Evolutionary conservation across 2,329 filamentous ascomycete genomes (phyloP), one percentile per base, ranked within the genome.

Genomic region (Bipolaris cookei): DNA sequence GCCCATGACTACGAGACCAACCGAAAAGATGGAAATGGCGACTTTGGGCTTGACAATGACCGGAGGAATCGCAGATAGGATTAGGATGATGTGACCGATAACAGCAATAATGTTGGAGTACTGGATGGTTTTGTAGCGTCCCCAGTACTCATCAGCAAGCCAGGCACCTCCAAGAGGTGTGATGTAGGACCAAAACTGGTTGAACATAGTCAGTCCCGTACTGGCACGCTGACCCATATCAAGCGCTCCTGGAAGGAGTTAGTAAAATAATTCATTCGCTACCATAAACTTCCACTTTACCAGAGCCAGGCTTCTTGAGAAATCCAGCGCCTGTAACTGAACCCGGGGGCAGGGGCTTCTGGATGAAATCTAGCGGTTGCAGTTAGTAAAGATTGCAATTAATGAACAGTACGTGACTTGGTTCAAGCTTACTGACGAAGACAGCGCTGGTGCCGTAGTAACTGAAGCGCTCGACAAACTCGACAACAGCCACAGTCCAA

Each of bases 1-100:
- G 50, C 87, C 88, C 59, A 90, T 87, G 56, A 89, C 72, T 62
- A 90, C 79, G 56, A 87, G 82, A 4, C 85, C 78, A n/a, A 80
- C 76, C 42, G 84, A 73, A 66, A 88, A 82, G 11, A 84, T 81
- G 38, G 78, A 80, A 32, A 87, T 70, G 42, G 82, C 83, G 34
- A 78, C 79, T 14, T 82, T 80, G 6, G 74, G 71, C 54, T 81
- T 73, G 16, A 81, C 74, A 23, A 88, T 78, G 37, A 84, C 76
- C 1, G 66, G 63, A 0, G 85, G 85, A 11, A 86, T 78, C 0
- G 85, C 85, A 3, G 85, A 86, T 55, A 78, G 76, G 55, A 86
- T 80, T 44, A 87, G 75, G 53, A 87, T 78, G 46, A 85, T 66
- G 55, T 85, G 79, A 56, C 84, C 85, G 41, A 81, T 65, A 43